Conservation (phyloP, 495 filamentous ascomycete species). For the Amphirosellinia nigrospora region DNA sequence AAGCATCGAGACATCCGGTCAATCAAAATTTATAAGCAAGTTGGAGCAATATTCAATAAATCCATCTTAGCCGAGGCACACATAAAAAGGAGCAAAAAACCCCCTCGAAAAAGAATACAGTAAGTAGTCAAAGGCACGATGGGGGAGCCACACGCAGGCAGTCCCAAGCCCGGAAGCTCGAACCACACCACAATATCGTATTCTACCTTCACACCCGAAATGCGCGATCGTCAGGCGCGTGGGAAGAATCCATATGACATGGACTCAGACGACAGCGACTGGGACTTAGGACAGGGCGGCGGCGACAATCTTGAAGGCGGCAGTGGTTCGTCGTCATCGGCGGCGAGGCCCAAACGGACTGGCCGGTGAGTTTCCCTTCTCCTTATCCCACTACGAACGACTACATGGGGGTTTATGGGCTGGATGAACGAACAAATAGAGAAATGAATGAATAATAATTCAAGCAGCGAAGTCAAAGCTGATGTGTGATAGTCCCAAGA, state of each 20-base stretch:
- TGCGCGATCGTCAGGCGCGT: conserved; percentile 60
- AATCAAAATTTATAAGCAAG: too few relatives aligned
- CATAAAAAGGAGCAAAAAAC: not conserved
- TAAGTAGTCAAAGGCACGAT: not conserved
- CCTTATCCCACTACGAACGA: not conserved
- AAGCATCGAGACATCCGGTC: too few relatives aligned
- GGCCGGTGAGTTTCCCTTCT: conserved; percentile 4
- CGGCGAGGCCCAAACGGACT: not conserved
- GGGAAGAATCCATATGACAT: conserved; percentile 54
- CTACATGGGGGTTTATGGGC: not conserved
- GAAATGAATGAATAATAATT: not conserved
- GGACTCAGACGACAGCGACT: conserved; percentile 35
- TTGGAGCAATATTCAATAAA: too few relatives aligned
- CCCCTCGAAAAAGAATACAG: too few relatives aligned
- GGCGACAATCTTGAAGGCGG: not conserved
- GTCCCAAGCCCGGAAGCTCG: not conserved
- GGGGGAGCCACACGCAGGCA: not conserved
- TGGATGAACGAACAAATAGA: not conserved
- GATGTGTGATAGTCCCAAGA: conserved; percentile 8
- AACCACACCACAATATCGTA: conserved; percentile 2
- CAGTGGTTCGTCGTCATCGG: not conserved
- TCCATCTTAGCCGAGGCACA: too few relatives aligned
- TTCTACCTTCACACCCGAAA: conserved; percentile 42
- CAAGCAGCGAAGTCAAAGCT: not conserved
- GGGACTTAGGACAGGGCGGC: conserved; percentile 22